A percentile compares a stretch with the other conserved stretches of the same genome.
Evolutionary conservation across 75 land plant species (phyloP).

Genomic region (Isoetes taiwanensis): DNA sequence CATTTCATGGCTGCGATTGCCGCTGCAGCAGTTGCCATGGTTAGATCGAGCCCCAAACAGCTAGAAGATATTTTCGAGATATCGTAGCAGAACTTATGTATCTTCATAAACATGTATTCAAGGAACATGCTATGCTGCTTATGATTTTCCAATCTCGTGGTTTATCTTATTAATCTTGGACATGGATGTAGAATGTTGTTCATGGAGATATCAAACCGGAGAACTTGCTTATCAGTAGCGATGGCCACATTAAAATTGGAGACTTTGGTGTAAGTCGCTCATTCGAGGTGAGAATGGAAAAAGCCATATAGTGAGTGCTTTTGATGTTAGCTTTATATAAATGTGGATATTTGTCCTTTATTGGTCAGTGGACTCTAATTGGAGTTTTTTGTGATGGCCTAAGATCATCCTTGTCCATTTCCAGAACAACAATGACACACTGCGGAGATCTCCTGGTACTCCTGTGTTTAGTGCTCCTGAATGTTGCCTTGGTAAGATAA

Average conservation of each 20-base stretch:
- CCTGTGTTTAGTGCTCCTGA: slow-evolving; percentile 96
- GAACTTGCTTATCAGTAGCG: slow-evolving; percentile 30
- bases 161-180: too few species aligned
- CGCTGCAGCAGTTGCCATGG: too few species aligned
- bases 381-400: too few species aligned
- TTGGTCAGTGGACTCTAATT: too few species aligned
- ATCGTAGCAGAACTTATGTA: slow-evolving; percentile 79
- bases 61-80: slow-evolving; percentile 65
- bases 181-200: slow-evolving; percentile 31
- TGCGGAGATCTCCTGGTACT: slow-evolving; percentile 90
- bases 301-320: too few species aligned
- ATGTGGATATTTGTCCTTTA: too few species aligned
- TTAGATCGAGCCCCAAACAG: too few species aligned
- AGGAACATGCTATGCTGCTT: too few species aligned
- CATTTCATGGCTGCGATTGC: too few species aligned
- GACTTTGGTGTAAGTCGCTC: slow-evolving; percentile 35
- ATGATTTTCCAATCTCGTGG: too few species aligned
- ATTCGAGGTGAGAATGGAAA: slow-evolving; percentile 32
- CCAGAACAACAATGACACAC: slow-evolving; percentile 77
- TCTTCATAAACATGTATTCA: slow-evolving; percentile 86
- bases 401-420: background rate
- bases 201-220: slow-evolving; percentile 46
- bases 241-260: slow-evolving; percentile 29
- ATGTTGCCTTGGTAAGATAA: slow-evolving; percentile 69
- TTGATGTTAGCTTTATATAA: too few species aligned